phyloP scores from a whole-genome alignment of 305 asterid species.

The Salvia sclarea region DNA sequence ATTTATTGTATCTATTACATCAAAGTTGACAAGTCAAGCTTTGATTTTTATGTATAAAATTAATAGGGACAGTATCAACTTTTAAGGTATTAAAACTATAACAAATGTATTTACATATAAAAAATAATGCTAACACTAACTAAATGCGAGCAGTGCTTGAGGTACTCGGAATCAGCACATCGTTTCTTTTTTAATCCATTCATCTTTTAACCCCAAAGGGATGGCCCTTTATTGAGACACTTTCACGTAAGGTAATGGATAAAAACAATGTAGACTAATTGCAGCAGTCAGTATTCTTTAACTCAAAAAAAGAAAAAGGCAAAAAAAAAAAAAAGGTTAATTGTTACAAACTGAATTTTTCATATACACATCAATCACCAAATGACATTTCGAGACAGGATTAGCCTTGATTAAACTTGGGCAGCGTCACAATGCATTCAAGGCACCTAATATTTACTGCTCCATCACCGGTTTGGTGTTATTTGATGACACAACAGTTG shows the following conservation, averaged over 20 bases:
- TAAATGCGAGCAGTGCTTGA: too few species aligned
- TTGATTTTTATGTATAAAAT: too few species aligned
- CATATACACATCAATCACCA: slow-evolving; percentile 42
- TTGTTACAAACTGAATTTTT: slow-evolving; percentile 33
- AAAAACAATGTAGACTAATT: slow-evolving; percentile 28
- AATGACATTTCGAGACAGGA: slow-evolving; percentile 26
- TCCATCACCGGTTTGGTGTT: slow-evolving; percentile 35
- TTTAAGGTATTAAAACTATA: too few species aligned
- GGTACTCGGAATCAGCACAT: too few species aligned
- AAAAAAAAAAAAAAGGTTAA: neutral
- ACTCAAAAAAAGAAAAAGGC: neutral
- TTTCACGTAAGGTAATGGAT: slow-evolving; percentile 30
- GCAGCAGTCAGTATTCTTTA: slow-evolving; percentile 27
- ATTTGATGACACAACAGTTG: slow-evolving; percentile 35
- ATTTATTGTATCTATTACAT: too few species aligned
- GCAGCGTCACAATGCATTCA: slow-evolving; percentile 28
- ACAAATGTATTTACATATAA: too few species aligned
- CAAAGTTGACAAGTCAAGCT: too few species aligned
- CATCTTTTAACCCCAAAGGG: neutral
- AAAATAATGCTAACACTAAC: too few species aligned
- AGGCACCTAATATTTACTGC: slow-evolving; percentile 34
- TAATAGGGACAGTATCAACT: too few species aligned
- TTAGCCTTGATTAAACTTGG: slow-evolving; percentile 21
- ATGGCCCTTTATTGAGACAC: slow-evolving; percentile 29
- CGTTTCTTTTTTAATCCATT: neutral